These are phyloP conservation scores for Lasiodiplodia theobromae DNA, from an alignment of 2,329 filamentous ascomycete genomes.

Conservation along the genomic window DNA sequence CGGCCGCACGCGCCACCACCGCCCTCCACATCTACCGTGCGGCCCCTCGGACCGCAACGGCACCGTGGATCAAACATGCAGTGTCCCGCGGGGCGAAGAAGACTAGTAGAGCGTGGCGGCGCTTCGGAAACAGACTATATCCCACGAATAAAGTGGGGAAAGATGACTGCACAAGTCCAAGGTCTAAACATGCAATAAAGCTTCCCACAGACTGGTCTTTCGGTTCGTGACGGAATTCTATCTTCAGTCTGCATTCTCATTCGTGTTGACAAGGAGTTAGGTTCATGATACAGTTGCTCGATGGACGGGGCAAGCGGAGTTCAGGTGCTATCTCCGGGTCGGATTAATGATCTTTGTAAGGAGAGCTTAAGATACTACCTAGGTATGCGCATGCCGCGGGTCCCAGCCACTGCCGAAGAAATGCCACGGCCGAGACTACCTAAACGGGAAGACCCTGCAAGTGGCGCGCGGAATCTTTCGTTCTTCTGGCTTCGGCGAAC, in stretches of 20 bases:
- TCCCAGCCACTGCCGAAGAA: background rate
- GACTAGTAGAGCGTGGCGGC: background rate
- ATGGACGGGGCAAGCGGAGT: background rate
- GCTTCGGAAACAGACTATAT: background rate
- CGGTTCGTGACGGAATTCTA: background rate
- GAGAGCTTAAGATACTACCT: background rate
- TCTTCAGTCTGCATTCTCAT: background rate
- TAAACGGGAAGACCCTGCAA: background rate
- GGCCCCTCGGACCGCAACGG: conserved; percentile 4
- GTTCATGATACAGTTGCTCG: too few relatives aligned
- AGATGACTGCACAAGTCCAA: background rate
- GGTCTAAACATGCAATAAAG: too few relatives aligned
- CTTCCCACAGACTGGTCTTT: too few relatives aligned
- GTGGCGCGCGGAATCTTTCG: too few relatives aligned
- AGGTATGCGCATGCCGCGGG: too few relatives aligned
- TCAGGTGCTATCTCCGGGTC: background rate
- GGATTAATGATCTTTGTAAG: conserved; percentile 3
- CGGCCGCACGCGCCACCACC: background rate
- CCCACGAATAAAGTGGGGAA: background rate
- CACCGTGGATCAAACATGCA: background rate
- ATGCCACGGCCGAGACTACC: background rate
- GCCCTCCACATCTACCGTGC: background rate
- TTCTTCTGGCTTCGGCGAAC: background rate
- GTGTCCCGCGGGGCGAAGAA: background rate
- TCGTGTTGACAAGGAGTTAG: background rate